Conservation (phyloP, 345 rosid species). For the Dovyalis caffra region DNA sequence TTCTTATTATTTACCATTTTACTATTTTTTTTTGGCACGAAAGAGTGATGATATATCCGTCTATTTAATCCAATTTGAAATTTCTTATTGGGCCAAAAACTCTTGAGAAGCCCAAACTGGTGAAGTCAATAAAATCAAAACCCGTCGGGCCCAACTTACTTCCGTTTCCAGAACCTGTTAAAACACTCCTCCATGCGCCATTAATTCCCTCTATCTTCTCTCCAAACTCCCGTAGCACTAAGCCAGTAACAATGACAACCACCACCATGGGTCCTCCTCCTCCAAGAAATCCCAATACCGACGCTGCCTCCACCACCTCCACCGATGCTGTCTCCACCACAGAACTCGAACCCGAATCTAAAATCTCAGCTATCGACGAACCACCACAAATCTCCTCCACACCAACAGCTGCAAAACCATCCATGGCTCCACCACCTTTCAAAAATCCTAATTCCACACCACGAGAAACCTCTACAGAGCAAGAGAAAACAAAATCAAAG, state of each 20-base stretch:
- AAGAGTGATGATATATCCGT: no score
- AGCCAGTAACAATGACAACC: conserved; percentile 13
- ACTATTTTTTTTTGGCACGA: no score
- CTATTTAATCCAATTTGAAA: no score
- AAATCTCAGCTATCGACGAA: not conserved
- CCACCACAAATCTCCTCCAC: no score
- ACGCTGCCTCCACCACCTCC: conserved; percentile 19
- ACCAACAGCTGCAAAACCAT: not conserved
- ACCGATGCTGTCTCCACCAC: conserved; percentile 19
- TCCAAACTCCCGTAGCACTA: not conserved
- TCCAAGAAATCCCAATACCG: conserved; percentile 15
- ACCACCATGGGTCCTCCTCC: conserved; percentile 39
- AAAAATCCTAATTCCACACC: conserved; percentile 29
- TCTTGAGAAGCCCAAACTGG: no score
- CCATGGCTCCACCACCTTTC: conserved; percentile 64
- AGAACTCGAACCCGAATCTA: not conserved
- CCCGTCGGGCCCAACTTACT: no score
- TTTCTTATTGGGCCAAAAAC: no score
- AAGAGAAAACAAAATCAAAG: not conserved
- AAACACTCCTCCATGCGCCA: not conserved
- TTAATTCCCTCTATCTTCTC: not conserved
- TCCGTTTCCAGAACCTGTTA: no score
- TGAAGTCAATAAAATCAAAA: no score
- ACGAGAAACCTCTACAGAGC: not conserved
- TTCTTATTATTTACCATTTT: no score